Conservation (phyloP, 805 yeast genomes). For the Phaffomyces antillensis region DNA sequence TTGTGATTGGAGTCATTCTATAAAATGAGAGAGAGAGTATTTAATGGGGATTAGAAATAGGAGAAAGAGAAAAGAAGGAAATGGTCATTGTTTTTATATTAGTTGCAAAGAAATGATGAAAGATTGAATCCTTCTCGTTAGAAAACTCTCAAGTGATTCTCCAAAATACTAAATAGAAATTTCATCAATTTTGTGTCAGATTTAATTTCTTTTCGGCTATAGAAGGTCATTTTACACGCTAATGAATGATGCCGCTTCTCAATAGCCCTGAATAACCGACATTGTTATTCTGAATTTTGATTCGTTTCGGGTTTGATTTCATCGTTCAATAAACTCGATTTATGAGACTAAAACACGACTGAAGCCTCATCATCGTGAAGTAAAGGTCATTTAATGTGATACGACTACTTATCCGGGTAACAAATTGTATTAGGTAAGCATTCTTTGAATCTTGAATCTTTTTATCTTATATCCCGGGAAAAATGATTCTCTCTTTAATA, state of each 20-base stretch:
- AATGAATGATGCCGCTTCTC: too few relatives aligned
- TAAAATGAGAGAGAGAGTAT: not conserved
- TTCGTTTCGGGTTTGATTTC: too few relatives aligned
- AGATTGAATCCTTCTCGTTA: too few relatives aligned
- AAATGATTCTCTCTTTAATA: not conserved
- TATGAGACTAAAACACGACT: too few relatives aligned
- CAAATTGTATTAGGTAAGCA: too few relatives aligned
- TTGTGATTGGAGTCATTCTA: conserved; percentile 3
- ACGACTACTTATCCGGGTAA: not conserved
- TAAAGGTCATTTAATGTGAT: too few relatives aligned
- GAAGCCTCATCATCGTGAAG: too few relatives aligned
- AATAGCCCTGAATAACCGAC: not conserved
- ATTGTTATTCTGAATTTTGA: not conserved
- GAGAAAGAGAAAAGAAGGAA: not conserved
- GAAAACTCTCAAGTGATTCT: too few relatives aligned
- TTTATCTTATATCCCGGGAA: not conserved
- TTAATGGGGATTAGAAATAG: not conserved
- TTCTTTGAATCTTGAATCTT: too few relatives aligned
- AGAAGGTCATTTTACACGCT: not conserved
- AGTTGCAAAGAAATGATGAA: too few relatives aligned
- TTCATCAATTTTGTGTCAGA: conserved; percentile 7
- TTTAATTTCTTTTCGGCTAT: conserved; percentile 1
- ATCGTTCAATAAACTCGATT: too few relatives aligned
- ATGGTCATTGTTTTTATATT: not conserved
- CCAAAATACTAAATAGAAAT: not conserved